Base-by-base conservation (phyloP, 768 basidiomycete species). In the Hericium coralloides region DNA sequence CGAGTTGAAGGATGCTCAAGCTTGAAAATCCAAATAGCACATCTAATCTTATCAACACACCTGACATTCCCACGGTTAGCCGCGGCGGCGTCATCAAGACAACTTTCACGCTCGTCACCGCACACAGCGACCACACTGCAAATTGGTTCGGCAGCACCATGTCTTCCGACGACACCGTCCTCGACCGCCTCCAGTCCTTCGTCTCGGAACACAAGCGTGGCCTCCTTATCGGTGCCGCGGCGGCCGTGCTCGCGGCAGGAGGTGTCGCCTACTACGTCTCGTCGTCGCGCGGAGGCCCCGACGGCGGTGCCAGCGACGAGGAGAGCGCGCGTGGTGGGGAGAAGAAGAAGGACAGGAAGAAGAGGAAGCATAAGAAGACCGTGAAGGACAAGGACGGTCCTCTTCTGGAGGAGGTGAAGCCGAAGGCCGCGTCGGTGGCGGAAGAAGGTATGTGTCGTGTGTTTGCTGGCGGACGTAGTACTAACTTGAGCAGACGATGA, bases 201-300 rank as follows among this genome's bases (percentile, higher is more conserved):
- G 77, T 92, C 60, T 75, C 81, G 0, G 89, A 93, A 64, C 82
- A 95, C 74, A 90, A 83, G 74, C 82, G 83, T 58, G 82, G 79
- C n/a, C 69, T 92, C 20, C 67, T 89, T 43, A 73, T 93, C 61
- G 82, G 88, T 3, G 77, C 88, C 2, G 87, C 85, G 0, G 86
- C 84, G 0, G 87, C 84, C 17, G 77, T 80, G 38, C 70, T 85
- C 61, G 89, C 85, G 43, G 82, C 82, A 26, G 85, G 86, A 49
- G 87, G 86, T 26, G 84, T 81, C 38, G 89, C 84, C 31, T 93
- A 91, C 69, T 87, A 87, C 72, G 82, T 81, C 39, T 80, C 84
- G 15, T 75, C 81, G 52, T 81, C 85, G 22, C 73, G 70, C 68
- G 65, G 62, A 66, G 64, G 52, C 59, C 39, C 55, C 52, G 60